Conservation (phyloP, 495 filamentous ascomycete species). For the Stereocaulon alpinum region DNA sequence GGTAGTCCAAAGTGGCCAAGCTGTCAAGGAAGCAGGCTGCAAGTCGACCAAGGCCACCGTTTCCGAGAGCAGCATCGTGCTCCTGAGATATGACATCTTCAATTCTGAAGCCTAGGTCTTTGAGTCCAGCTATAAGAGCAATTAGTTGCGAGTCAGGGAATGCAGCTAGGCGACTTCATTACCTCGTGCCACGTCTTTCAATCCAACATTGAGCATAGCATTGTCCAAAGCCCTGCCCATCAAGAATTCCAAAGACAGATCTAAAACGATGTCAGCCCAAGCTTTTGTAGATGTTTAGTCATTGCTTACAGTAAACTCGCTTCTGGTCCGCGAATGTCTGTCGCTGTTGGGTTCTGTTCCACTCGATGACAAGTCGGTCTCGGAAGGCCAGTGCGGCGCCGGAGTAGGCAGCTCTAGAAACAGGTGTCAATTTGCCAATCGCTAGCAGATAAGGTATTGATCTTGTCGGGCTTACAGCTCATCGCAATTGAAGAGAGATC, state of each 20-base stretch:
- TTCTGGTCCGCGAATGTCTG: slow-evolving; percentile 87
- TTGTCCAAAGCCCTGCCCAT: slow-evolving; percentile 97
- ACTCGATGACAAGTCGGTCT: slow-evolving; percentile 85
- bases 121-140: slow-evolving; percentile 53
- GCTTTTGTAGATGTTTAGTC: not conserved
- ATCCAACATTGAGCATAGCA: slow-evolving; percentile 90
- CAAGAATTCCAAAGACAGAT: slow-evolving; percentile 90
- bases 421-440: slow-evolving; percentile 5
- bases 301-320: slow-evolving; percentile 67
- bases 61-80: slow-evolving; percentile 91
- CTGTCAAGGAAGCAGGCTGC: slow-evolving; percentile 97
- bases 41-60: slow-evolving; percentile 88
- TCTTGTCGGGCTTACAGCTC: slow-evolving; percentile 42
- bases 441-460: not conserved
- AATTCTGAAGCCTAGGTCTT: slow-evolving; percentile 87
- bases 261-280: slow-evolving; percentile 25
- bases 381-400: slow-evolving; percentile 85
- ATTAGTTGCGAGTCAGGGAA: not conserved
- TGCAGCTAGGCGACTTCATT: slow-evolving; percentile 11
- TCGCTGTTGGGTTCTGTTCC: slow-evolving; percentile 95
- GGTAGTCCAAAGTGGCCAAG: slow-evolving; percentile 84
- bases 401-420: slow-evolving; percentile 66
- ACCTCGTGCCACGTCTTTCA: slow-evolving; percentile 79
- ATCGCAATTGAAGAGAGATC: slow-evolving; percentile 97
- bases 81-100: slow-evolving; percentile 94